Base-by-base conservation (phyloP, 2,329 filamentous ascomycete genomes). In the Spiromastix sp. region DNA sequence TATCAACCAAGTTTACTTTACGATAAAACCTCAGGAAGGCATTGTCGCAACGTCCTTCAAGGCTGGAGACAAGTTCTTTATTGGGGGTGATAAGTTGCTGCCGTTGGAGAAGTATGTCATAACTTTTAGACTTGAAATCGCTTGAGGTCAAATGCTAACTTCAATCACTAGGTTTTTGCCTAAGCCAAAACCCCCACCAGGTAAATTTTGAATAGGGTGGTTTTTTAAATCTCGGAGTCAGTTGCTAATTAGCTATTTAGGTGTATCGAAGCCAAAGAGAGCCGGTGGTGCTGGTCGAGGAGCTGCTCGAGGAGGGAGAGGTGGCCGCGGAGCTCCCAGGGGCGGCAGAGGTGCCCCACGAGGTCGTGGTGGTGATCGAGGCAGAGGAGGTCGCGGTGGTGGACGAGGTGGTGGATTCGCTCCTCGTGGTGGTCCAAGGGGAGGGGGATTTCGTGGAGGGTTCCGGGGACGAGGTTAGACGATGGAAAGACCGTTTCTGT, bases 1-100 rank as follows among this genome's bases (percentile, higher is more conserved):
- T 45, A 84, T 98, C 64, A 96, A 94, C 72, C 82, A 95, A 65
- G 85, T 96, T 54, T 94, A 82, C 71, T 98, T 98, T 72, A 96
- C 89, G 54, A 82, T 98, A 64, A 96, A 96, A 70, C 87, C 89
- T 36, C 79, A 85, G 59, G 89, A 96, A 60, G 91, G 91, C 51
- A 96, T 98, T 60, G 83, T 93, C 63, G 86, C 91, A 43, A 77
- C 79, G 40, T 91, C 83, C 26, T 98, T 96, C 79, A 93, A 95
- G 71, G 67, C 79, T 44, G 91, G 91, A 57, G 91, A 96, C 72
- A 94, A 93, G 68, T 93, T 98, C 67, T 98, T 79, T 71, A 94
- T 96, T 56, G 84, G 81, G 50, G 76, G 79, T 54, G 91, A 96
- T 68, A 98, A 95, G 72, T 77, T 95, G 34, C 71, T 98, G 42